Base-by-base conservation (phyloP, 305 asterid genomes). In the Caryopteris hybrid region DNA sequence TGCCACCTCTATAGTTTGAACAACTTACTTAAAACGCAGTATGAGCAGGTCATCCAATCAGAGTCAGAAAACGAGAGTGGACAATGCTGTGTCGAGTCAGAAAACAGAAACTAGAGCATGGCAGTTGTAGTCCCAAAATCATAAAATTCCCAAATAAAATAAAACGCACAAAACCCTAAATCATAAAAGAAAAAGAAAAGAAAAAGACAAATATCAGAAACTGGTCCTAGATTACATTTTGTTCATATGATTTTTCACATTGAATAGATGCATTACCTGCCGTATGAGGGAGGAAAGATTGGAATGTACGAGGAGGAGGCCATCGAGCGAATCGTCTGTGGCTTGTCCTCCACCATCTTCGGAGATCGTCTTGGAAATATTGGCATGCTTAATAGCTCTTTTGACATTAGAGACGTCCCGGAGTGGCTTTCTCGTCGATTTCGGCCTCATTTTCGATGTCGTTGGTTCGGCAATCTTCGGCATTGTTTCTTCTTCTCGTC, bases 291-390 rank as follows among this genome's bases (percentile, higher is more conserved):
- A 76, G 27, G 95, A 88, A 57, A 88, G 64, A 10, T 90, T 85
- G 66, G 95, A 86, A 61, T 86, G 97, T 3, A 81, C 84, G 48
- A 86, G 82, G 66, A 86, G 85, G 73, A 92, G 92, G 33, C 84
- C 85, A 64, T 90, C 96, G 52, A 84, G 88, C 22, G 84, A 77
- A 69, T 64, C 78, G 74, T 80, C 82, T 22, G 72, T 82, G 11
- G 22, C 39, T 34, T 61, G 61, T 55, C 76, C 83, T 39, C 78
- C 70, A 62, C 20, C 70, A 42, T 62, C 72, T 33, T 54, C 68
- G 14, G 78, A 14, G 27, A 52, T 46, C 47, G 75, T 81, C 66
- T 75, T 78, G 50, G 41, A 70, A 51, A 46, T 72, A 22, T 14
- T n/a, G 38, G 75, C 29, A 6, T 80, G 43, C 17, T 66, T 75